Evolutionary conservation across 2,329 filamentous ascomycete genomes (phyloP), one percentile per base, ranked within the genome.

Genomic region (Botrytis elliptica): DNA sequence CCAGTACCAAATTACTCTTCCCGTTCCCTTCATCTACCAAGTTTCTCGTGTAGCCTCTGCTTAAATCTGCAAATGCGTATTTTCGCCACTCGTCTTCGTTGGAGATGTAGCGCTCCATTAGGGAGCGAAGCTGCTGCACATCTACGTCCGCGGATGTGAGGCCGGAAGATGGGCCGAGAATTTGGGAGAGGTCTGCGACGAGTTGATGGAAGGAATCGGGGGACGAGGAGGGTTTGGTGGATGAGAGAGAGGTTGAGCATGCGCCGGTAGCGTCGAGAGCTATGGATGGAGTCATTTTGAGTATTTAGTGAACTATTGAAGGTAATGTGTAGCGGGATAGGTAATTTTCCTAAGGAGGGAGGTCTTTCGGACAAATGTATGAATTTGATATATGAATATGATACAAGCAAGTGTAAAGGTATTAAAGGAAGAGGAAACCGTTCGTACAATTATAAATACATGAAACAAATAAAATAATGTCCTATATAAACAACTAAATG

Each of bases 11-110:
- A 78, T 87, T 88, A 79, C 84, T 85, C 76, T 87, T 86, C 20
- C 90, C 94, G 78, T 97, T 97, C 4, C 94, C 93, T 81, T 94
- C 92, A 79, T 97, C 93, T 63, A 98, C 94, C 6, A 97, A 87
- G 81, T 97, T 97, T 72, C 95, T 86, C 20, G 95, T 97, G 82
- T 97, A 98, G 1, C 88, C 88, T 78, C 90, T 86, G 76, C 86
- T 90, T 29, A 84, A 78, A 79, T 97, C 92, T n/a, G 87, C 87
- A 78, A 95, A 88, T 42, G 92, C 93, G 83, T 93, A 97, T 75
- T 85, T 86, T 71, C 84, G 81, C 95, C 95, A 98, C 72, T 95
- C 91, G 40, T 85, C 82, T 73, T 91, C 86, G 57, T 89, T 84
- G 65, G 92, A 93, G 69, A 86, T 82, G 83, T 98, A 97, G 42